Evolutionary conservation across 306 rosid genomes (phyloP).

Genomic region (Dryas alaskensis): DNA sequence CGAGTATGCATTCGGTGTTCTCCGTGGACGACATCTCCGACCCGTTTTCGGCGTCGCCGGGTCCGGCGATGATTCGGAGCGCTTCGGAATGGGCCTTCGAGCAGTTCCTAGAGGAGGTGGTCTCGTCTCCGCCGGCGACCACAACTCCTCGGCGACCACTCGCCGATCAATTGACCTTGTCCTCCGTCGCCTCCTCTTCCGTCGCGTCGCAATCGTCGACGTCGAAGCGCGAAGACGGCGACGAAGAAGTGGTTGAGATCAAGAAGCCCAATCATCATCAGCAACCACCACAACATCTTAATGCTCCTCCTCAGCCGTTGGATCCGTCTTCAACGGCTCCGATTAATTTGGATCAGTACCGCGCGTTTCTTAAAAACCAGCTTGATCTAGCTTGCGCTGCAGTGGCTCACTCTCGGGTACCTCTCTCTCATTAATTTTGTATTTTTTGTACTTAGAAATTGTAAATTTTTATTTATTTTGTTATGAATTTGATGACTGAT

Average conservation of each 20-base stretch:
- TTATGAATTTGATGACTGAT: conserved; percentile 21
- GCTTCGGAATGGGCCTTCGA: conserved; percentile 54
- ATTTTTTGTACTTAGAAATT: neutral
- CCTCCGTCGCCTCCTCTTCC: conserved; percentile 29
- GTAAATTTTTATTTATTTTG: neutral
- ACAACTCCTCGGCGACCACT: conserved; percentile 18
- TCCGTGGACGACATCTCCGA: conserved; percentile 36
- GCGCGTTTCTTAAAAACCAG: conserved; percentile 41
- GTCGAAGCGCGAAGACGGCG: conserved; percentile 39
- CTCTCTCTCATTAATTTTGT: neutral
- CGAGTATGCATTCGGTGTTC: conserved; percentile 30
- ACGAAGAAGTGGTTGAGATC: conserved; percentile 42
- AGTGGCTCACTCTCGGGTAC: conserved; percentile 47
- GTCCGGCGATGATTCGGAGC: conserved; percentile 47
- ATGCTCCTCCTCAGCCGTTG: conserved; percentile 29
- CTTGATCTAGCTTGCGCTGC: conserved; percentile 60
- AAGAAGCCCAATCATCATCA: conserved; percentile 33
- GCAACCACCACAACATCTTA: conserved; percentile 7
- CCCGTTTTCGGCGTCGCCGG: conserved; percentile 24
- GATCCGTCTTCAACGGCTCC: conserved; percentile 21
- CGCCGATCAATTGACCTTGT: conserved; percentile 13
- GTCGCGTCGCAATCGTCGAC: conserved; percentile 47
- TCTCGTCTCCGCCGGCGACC: conserved; percentile 26
- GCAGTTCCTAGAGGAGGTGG: conserved; percentile 45
- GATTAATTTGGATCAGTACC: conserved; percentile 36